phyloP scores from a whole-genome alignment of 2,329 filamentous ascomycete species.

The Arthrocladium fulminans region DNA sequence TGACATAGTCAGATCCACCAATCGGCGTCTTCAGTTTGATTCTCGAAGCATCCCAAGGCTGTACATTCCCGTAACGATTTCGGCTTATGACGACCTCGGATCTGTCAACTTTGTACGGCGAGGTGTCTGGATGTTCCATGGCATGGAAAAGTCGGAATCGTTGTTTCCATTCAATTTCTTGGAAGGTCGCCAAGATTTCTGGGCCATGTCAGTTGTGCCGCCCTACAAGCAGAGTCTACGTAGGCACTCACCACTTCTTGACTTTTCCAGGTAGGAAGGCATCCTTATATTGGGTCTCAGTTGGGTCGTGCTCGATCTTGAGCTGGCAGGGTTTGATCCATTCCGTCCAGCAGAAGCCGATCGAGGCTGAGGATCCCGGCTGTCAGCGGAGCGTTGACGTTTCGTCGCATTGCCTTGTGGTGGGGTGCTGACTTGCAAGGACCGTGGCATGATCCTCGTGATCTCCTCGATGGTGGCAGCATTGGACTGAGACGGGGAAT shows the following conservation, averaged over 20 bases:
- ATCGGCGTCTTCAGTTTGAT: constrained; percentile 70
- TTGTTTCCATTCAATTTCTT: constrained; percentile 54
- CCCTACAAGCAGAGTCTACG: not conserved
- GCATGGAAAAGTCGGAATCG: constrained; percentile 44
- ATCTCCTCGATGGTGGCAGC: constrained; percentile 18
- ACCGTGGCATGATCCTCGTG: constrained; percentile 20
- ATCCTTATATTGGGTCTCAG: constrained; percentile 14
- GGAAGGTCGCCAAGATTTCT: constrained; percentile 54
- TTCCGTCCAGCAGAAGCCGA: constrained; percentile 11
- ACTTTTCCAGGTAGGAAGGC: constrained; percentile 20
- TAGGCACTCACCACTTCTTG: constrained; percentile 20
- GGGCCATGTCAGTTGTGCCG: constrained; percentile 13
- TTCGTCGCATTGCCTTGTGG: constrained; percentile 13
- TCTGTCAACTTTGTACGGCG: constrained; percentile 51
- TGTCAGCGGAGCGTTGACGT: constrained; percentile 20
- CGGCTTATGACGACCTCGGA: constrained; percentile 50
- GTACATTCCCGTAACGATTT: constrained; percentile 84
- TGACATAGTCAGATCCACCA: constrained; percentile 68
- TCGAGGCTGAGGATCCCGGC: constrained; percentile 3
- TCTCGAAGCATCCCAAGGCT: constrained; percentile 80
- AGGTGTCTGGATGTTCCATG: constrained; percentile 37
- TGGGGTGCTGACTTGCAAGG: constrained; percentile 16
- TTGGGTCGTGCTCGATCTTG: constrained; percentile 2
- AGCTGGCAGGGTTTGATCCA: constrained; percentile 8
- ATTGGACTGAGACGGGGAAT: constrained; percentile 17